A percentile compares a stretch with the other conserved stretches of the same genome.
Evolutionary conservation across 805 yeast species (phyloP).

Genomic region (Candida nitratophila): DNA sequence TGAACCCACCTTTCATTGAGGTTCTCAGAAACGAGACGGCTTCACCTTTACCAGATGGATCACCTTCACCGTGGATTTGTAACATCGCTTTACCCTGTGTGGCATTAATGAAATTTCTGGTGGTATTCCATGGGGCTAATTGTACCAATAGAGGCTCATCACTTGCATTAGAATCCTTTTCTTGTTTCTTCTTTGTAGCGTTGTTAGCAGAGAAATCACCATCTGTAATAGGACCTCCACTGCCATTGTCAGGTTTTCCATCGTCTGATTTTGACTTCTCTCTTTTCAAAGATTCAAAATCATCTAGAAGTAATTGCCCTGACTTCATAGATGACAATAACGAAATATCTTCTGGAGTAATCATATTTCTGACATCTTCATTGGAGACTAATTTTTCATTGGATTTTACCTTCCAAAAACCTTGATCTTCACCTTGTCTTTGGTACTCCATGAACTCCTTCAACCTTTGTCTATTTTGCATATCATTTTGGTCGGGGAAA

Average conservation of each 20-base stretch:
- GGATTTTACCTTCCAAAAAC: slow-evolving; percentile 83
- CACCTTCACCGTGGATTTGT: slow-evolving; percentile 91
- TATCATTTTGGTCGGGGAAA: slow-evolving; percentile 95
- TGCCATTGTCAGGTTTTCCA: slow-evolving; percentile 4
- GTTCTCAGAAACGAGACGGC: slow-evolving; percentile 84
- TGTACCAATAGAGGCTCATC: slow-evolving; percentile 73
- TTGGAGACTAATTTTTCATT: slow-evolving; percentile 65
- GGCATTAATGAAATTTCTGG: slow-evolving; percentile 84
- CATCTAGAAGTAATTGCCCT: slow-evolving; percentile 86
- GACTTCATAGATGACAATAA: slow-evolving; percentile 87
- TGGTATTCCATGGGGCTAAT: slow-evolving; percentile 89
- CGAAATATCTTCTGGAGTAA: slow-evolving; percentile 86
- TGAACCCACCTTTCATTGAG: slow-evolving; percentile 92
- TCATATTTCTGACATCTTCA: slow-evolving; percentile 73
- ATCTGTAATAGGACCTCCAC: slow-evolving; percentile 2
- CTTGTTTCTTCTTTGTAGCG: slow-evolving; percentile 10
- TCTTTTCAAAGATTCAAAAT: slow-evolving; percentile 50
- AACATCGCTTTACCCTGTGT: slow-evolving; percentile 97
- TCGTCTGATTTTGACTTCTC: slow-evolving; percentile 25
- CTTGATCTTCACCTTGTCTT: slow-evolving; percentile 89
- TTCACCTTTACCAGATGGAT: slow-evolving; percentile 86
- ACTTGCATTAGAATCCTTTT: slow-evolving; percentile 28
- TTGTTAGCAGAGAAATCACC: not conserved
- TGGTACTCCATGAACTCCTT: slow-evolving; percentile 98
- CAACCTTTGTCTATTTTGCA: slow-evolving; percentile 91